These are phyloP conservation scores for Rhizomucor pusillus DNA, from an alignment of 371 early-diverging fungal genomes.

Conservation along the genomic window DNA sequence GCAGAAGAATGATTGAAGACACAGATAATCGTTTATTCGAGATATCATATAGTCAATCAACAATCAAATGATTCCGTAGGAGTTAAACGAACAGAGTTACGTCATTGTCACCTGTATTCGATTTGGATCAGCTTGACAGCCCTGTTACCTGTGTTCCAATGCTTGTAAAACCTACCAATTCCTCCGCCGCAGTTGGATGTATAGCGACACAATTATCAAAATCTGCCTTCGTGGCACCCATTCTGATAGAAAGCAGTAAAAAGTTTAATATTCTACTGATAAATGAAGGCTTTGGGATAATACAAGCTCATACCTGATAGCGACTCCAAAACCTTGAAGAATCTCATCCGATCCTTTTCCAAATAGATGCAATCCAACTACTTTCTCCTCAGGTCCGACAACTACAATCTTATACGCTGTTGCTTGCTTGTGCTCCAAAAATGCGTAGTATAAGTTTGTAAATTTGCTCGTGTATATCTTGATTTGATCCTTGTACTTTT, in stretches of 20 bases:
- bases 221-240: conserved; percentile 96
- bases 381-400: conserved; percentile 84
- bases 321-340: conserved; percentile 87
- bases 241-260: conserved; percentile 35
- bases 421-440: conserved; percentile 85
- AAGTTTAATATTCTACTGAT: too few relatives aligned
- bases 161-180: conserved; percentile 64
- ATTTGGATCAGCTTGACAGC: too few relatives aligned
- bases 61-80: too few relatives aligned
- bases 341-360: conserved; percentile 95
- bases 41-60: too few relatives aligned
- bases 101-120: too few relatives aligned
- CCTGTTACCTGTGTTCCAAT: background rate
- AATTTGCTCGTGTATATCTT: conserved; percentile 87
- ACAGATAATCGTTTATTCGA: too few relatives aligned
- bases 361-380: conserved; percentile 95
- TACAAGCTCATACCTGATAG: conserved; percentile 40
- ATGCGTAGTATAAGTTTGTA: conserved; percentile 88
- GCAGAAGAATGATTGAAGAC: too few relatives aligned
- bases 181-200: conserved; percentile 98
- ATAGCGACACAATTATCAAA: conserved; percentile 96
- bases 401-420: conserved; percentile 90
- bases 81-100: too few relatives aligned
- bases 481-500: conserved; percentile 74
- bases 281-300: too few relatives aligned